Evolutionary conservation across 2,329 filamentous ascomycete species (phyloP).

Genomic region (Diaporthe vaccinii): DNA sequence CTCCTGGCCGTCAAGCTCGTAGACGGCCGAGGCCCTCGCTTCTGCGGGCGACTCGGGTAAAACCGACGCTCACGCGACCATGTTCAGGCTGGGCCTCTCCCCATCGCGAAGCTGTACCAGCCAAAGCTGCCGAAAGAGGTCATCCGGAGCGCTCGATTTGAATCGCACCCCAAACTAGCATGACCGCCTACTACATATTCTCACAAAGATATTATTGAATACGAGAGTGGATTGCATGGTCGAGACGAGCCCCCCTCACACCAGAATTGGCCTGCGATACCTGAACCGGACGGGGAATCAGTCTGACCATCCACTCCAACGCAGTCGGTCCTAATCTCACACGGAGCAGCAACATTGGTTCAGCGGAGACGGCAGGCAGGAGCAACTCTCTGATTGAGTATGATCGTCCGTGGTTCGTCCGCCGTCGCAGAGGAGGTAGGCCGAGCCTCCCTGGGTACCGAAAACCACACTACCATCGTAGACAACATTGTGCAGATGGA

Average conservation of each 20-base stretch:
- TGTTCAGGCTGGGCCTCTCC: not conserved
- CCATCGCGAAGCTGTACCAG: not conserved
- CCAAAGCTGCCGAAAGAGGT: not conserved
- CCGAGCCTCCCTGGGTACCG: not conserved
- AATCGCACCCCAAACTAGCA: not conserved
- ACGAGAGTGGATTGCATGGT: not conserved
- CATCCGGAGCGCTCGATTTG: conserved; percentile 2
- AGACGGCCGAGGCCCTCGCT: conserved; percentile 14
- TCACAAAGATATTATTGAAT: no score
- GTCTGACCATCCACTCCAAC: conserved; percentile 10
- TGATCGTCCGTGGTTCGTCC: not conserved
- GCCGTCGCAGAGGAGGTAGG: not conserved
- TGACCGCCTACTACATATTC: not conserved
- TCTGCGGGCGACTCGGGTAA: conserved; percentile 19
- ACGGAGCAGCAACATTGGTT: not conserved
- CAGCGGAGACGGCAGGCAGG: not conserved
- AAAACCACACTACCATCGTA: not conserved
- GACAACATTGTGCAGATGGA: not conserved
- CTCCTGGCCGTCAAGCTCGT: not conserved
- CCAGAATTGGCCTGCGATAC: not conserved
- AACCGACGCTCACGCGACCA: not conserved
- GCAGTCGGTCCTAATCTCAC: conserved; percentile 11
- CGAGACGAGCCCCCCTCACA: not conserved
- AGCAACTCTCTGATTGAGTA: not conserved
- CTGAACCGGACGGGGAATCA: not conserved